Base-by-base conservation (phyloP, 2,329 filamentous ascomycete species). In the Neopestalotiopsis sp. region DNA sequence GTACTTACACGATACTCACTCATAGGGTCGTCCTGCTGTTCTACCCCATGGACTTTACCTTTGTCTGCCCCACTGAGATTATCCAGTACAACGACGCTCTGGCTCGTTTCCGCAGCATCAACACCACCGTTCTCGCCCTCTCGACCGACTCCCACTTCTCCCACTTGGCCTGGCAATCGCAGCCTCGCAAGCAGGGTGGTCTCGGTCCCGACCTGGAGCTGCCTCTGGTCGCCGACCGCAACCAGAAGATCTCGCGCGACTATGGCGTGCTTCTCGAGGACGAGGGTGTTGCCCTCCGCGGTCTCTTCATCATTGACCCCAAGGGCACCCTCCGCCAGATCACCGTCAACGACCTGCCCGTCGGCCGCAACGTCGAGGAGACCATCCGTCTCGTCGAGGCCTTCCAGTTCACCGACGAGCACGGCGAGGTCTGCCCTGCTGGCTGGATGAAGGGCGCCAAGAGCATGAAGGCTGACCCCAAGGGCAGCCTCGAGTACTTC, bases 331-430 rank as follows among this genome's bases (percentile, higher is more conserved):
- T 91, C 32, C 81, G 89, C 71, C 87, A 89, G 83, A 89, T 91
- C 78, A 90, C 89, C 71, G 83, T 91, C 82, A 91, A 91, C 80
- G 89, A 91, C 74, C 84, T 90, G 40, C 87, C 89, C 70, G 88
- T 91, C 71, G 89, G 89, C 70, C 88, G 89, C 73, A 85, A 87
- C 73, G 89, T 91, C 67, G 87, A 90, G 76, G 89, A 91, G 81
- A 87, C 88, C 1, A 83, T 90, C 73, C 88, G 89, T 49, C 91
- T 92, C 1, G 87, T 91, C 69, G 86, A 91, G 73, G 91, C 92
- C 5, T 94, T 94, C 79, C 93, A 95, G 80, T 93, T 95, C 84
- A 92, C 92, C 13, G 92, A 95, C 73, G 92, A 94, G 74, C 93
- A 92, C 85, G 94, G 94, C 81, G 90, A 93, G 78, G 88, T 94